phyloP scores from a whole-genome alignment of 805 yeast genomes.

The Monosporozyma servazzii region DNA sequence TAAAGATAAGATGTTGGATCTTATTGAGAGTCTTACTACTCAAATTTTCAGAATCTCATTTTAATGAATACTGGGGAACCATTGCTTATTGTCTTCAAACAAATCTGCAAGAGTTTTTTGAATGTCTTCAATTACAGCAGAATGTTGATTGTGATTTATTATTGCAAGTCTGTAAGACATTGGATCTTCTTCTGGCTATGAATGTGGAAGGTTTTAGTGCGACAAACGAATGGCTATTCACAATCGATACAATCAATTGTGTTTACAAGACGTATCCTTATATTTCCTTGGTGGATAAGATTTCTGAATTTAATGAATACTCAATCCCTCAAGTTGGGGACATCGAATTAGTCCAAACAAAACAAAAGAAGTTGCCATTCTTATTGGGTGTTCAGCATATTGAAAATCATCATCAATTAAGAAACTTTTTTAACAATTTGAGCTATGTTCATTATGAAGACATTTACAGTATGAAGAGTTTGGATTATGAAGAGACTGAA shows the following conservation, averaged over 20 bases:
- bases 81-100: slow-evolving; percentile 52
- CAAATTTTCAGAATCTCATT: slow-evolving; percentile 52
- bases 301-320: slow-evolving; percentile 33
- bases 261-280: slow-evolving; percentile 34
- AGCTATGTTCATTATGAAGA: slow-evolving; percentile 32
- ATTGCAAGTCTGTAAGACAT: slow-evolving; percentile 60
- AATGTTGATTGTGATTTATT: slow-evolving; percentile 28
- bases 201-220: slow-evolving; percentile 69
- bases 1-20: slow-evolving; percentile 33
- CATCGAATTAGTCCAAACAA: slow-evolving; percentile 14
- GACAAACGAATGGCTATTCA: slow-evolving; percentile 73
- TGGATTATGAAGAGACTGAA: slow-evolving; percentile 40
- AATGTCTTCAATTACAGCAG: slow-evolving; percentile 20
- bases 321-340: slow-evolving; percentile 25
- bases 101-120: slow-evolving; percentile 24
- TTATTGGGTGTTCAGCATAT: slow-evolving; percentile 21
- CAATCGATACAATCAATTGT: slow-evolving; percentile 58
- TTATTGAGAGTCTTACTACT: slow-evolving; percentile 58
- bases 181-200: slow-evolving; percentile 63
- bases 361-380: slow-evolving; percentile 21
- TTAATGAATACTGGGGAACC: slow-evolving; percentile 61
- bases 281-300: slow-evolving; percentile 38
- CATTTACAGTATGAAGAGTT: slow-evolving; percentile 41
- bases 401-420: slow-evolving; percentile 18
- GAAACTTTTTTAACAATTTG: slow-evolving; percentile 21